These are phyloP conservation scores for Tolypocladium amazonense DNA, from an alignment of 2,329 filamentous ascomycete genomes.

Conservation along the genomic window DNA sequence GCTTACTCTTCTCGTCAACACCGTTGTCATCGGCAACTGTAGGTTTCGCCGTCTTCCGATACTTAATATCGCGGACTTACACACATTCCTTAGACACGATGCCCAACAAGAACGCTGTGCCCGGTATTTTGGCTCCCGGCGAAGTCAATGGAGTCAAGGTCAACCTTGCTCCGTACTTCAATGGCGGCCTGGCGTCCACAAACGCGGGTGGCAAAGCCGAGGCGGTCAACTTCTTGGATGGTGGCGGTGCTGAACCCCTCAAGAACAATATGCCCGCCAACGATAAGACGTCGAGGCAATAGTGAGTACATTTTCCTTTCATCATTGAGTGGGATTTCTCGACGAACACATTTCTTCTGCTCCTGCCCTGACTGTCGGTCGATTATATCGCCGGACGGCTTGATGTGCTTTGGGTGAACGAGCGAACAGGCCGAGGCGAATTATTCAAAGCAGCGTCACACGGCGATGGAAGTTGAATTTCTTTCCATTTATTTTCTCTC, in stretches of 20 bases:
- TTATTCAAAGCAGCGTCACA: background rate
- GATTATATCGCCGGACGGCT: background rate
- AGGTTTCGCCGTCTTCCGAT: background rate
- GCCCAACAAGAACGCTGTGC: conserved; percentile 40
- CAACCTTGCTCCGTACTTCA: conserved; percentile 50
- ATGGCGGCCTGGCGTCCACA: conserved; percentile 39
- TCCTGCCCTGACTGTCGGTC: background rate
- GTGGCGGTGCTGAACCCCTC: conserved; percentile 43
- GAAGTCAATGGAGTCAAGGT: conserved; percentile 38
- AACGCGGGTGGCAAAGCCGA: conserved; percentile 38
- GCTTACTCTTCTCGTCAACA: conserved; percentile 49
- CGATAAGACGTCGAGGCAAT: conserved; percentile 15
- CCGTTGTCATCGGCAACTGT: conserved; percentile 54
- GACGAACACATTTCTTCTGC: too few species aligned
- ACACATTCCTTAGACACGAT: conserved; percentile 29
- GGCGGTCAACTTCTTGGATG: conserved; percentile 51
- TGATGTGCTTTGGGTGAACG: too few species aligned
- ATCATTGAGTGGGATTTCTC: too few species aligned
- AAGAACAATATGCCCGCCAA: conserved; percentile 45
- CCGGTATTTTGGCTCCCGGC: conserved; percentile 46
- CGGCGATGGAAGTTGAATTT: background rate
- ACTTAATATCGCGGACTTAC: background rate
- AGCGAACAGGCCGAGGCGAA: too few species aligned
- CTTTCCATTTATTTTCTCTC: too few species aligned
- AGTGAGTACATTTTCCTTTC: background rate